phyloP scores from a whole-genome alignment of 2,329 filamentous ascomycete genomes.

The Mollisia scopiformis region DNA sequence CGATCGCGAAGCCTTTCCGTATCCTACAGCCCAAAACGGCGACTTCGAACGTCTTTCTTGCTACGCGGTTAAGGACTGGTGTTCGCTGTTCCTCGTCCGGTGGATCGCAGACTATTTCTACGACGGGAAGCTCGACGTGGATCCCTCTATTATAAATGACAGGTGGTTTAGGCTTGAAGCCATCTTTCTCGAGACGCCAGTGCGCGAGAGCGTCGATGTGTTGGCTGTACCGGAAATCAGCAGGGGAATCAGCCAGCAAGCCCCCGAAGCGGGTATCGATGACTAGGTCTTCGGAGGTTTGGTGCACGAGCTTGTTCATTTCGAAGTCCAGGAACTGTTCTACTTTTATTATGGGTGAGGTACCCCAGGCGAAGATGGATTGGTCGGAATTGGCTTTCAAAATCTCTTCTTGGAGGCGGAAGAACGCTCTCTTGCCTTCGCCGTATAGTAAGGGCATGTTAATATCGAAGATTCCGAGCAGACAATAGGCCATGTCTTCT shows the following conservation, averaged over 20 bases:
- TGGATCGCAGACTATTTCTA: not conserved
- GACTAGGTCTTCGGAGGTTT: not conserved
- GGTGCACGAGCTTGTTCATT: not conserved
- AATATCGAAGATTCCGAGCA: conserved; percentile 7
- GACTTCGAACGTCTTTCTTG: not conserved
- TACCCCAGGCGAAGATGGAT: not conserved
- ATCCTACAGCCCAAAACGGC: not conserved
- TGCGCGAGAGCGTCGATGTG: not conserved
- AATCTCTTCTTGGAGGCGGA: conserved; percentile 2
- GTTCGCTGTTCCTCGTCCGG: not conserved
- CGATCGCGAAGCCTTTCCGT: not conserved
- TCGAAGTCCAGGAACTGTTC: not conserved
- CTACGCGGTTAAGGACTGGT: not conserved
- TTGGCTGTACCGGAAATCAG: not conserved
- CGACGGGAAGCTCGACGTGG: not conserved
- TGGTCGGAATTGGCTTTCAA: not conserved
- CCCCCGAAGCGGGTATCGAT: not conserved
- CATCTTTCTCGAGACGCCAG: not conserved
- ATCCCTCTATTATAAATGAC: not conserved
- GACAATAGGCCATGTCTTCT: conserved; percentile 11
- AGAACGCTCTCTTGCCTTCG: not conserved
- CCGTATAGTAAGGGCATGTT: conserved; percentile 9
- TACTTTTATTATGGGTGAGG: not conserved
- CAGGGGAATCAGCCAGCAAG: not conserved
- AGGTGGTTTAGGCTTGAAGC: not conserved